Base-by-base conservation (phyloP, 306 rosid genomes). In the Lablab purpureus region DNA sequence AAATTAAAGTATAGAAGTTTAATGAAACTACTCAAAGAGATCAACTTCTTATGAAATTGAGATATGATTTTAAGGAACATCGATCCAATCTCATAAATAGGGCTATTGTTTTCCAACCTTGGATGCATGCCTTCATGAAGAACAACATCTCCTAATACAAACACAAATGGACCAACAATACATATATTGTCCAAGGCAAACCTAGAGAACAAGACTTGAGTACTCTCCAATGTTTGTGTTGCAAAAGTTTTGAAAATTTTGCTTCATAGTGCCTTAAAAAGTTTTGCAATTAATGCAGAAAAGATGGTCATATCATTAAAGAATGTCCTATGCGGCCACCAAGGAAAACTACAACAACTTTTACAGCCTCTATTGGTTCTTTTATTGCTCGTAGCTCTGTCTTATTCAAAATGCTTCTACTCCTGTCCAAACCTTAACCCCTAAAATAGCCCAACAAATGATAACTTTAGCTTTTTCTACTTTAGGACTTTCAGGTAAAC, bases 401-500 rank as follows among this genome's bases (percentile, higher is more conserved):
- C 3, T n/a, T n/a, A 3, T 3, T 27, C 28, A 27, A 27, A 1
- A 1, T 27, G 28, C 28, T 27, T 3, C 28, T 27, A 3, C 28
- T 3, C 3, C 28, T 27, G 3, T 3, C 3, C 28, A 27, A 27
- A 27, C 28, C 28, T 27, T 27, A 3, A 71, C 75, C 12, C 43
- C 55, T 69, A 5, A 69, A 45, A 47, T 69, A 15, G 74, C 25
- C 8, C 59, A 69, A 49, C 28, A 71, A 51, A 71, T 71, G 49
- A 51, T 72, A 6, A 12, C 21, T 54, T 54, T 13, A 34, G 1
- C 51, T 2, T 36, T 73, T 3, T 21, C 28, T 36, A 12, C 67
- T 10, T 12, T 73, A 1, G 65, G 36, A 3, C 1, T 72, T 2
- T 52, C 36, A 34, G 15, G 66, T 51, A 71, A 71, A 1, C 0